Evolutionary conservation across 768 basidiomycete genomes (phyloP).

Genomic region (Flagelloscypha sp.): DNA sequence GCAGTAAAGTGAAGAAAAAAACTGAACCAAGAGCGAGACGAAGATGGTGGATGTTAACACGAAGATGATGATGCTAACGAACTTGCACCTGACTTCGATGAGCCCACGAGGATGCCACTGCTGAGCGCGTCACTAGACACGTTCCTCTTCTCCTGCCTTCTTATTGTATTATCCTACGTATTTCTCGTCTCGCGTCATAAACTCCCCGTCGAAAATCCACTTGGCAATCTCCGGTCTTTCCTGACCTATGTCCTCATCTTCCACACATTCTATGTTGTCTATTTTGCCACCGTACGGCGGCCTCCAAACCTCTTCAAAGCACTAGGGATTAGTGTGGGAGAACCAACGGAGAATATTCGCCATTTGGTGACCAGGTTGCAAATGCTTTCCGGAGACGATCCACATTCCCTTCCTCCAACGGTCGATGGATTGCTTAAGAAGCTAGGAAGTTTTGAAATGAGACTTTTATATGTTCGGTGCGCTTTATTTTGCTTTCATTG

Average conservation of each 20-base stretch:
- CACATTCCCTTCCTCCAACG: slow-evolving; percentile 31
- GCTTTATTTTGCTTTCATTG: slow-evolving; percentile 9
- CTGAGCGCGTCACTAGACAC: too few species aligned
- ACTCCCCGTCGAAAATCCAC: too few species aligned
- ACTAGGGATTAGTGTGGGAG: slow-evolving; percentile 47
- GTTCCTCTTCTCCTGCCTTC: too few species aligned
- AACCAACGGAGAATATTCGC: slow-evolving; percentile 44
- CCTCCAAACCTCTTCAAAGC: slow-evolving; percentile 57
- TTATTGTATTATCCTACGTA: too few species aligned
- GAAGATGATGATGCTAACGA: too few species aligned
- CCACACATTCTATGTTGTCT: slow-evolving; percentile 44
- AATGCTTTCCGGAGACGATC: slow-evolving; percentile 30
- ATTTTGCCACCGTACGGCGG: slow-evolving; percentile 34
- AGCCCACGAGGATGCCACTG: too few species aligned
- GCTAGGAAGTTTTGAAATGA: slow-evolving; percentile 48
- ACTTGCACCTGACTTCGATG: too few species aligned
- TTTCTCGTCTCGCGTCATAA: too few species aligned
- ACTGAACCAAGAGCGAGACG: too few species aligned
- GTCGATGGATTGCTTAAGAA: slow-evolving; percentile 47
- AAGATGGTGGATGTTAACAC: too few species aligned
- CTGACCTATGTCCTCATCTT: slow-evolving; percentile 34
- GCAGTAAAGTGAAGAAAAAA: too few species aligned
- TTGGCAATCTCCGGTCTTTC: too few species aligned
- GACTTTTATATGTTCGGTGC: slow-evolving; percentile 53
- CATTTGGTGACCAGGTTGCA: slow-evolving; percentile 36